phyloP scores from a whole-genome alignment of 352 stramenopile species.

The Pythium oligandrum region DNA sequence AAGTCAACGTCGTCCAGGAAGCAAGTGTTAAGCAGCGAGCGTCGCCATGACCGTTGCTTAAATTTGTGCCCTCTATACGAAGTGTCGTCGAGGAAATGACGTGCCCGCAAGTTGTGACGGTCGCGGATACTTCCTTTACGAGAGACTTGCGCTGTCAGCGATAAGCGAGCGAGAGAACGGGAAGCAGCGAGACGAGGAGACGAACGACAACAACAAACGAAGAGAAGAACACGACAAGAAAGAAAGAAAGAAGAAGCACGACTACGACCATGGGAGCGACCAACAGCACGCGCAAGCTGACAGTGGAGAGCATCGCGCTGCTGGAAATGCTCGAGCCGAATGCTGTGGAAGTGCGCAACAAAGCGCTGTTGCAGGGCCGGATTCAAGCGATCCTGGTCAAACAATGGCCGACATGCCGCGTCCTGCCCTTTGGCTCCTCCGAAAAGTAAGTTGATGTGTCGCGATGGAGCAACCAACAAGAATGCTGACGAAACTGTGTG shows the following conservation, averaged over 20 bases:
- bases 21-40: too few relatives aligned
- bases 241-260: conserved; percentile 7
- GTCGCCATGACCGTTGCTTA: too few relatives aligned
- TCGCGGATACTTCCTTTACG: too few relatives aligned
- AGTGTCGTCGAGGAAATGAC: too few relatives aligned
- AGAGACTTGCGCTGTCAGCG: too few relatives aligned
- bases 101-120: too few relatives aligned
- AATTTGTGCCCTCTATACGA: too few relatives aligned
- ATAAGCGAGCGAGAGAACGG: conserved; percentile 7
- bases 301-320: conserved; percentile 72
- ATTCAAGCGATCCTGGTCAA: conserved; percentile 47
- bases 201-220: conserved; percentile 8
- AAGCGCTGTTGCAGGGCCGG: conserved; percentile 35
- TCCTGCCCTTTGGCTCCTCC: conserved; percentile 74
- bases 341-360: conserved; percentile 36
- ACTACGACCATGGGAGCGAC: conserved; percentile 54
- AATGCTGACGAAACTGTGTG: conserved; percentile 7
- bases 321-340: conserved; percentile 82
- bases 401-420: conserved; percentile 56
- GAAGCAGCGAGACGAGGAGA: conserved; percentile 4
- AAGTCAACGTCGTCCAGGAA: too few relatives aligned
- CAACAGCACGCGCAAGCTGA: conserved; percentile 79
- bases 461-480: neutral
- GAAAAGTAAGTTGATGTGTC: conserved; percentile 39
- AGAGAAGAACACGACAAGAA: conserved; percentile 4